phyloP scores from a whole-genome alignment of 2,329 filamentous ascomycete species.

The Fusarium secorum region DNA sequence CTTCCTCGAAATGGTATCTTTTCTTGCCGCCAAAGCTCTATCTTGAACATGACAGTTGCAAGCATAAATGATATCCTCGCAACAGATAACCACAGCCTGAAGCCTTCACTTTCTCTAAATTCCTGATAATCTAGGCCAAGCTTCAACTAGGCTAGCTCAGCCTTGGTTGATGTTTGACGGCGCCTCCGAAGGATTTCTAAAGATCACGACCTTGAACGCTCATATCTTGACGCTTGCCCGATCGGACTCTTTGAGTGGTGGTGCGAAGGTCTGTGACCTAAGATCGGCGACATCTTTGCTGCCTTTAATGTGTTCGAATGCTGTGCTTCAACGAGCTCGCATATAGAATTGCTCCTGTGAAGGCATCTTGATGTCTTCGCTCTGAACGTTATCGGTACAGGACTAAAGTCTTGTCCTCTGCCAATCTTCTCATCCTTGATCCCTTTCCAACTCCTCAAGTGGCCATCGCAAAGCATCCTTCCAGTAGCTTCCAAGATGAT shows the following conservation, averaged over 20 bases:
- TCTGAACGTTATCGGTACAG: neutral
- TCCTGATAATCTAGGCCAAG: neutral
- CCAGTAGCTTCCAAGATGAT: constrained; percentile 47
- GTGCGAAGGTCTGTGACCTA: neutral
- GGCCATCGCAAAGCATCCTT: constrained; percentile 47
- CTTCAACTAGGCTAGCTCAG: neutral
- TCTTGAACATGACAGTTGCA: too few species aligned
- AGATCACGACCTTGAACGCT: neutral
- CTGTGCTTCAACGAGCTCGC: neutral
- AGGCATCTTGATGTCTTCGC: neutral
- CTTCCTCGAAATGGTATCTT: neutral
- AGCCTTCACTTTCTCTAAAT: neutral
- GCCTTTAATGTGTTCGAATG: neutral
- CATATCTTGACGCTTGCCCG: neutral
- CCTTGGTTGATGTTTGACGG: neutral
- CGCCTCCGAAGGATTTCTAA: too few species aligned
- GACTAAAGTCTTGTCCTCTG: neutral
- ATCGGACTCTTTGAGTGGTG: neutral
- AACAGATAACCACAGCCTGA: too few species aligned
- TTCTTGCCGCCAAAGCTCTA: neutral
- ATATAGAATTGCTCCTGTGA: neutral
- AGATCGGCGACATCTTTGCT: too few species aligned
- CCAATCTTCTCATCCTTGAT: constrained; percentile 33
- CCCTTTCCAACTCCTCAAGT: constrained; percentile 41
- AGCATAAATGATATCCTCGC: too few species aligned